These are phyloP conservation scores for Backusella parvicylindrica DNA, from an alignment of 192 early-diverging fungal genomes.

Conservation along the genomic window DNA sequence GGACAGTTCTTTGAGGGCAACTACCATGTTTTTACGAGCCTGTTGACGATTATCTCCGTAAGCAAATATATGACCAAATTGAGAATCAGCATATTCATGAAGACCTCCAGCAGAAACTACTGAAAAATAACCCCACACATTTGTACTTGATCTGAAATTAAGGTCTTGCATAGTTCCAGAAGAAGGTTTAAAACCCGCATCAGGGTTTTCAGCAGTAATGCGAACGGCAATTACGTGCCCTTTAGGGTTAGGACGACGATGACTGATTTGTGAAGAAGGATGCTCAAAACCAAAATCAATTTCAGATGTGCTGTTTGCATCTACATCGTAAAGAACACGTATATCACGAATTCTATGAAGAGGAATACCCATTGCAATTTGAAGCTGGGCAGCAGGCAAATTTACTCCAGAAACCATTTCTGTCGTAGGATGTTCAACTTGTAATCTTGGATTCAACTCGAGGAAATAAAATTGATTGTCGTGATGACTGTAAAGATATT, in stretches of 20 bases:
- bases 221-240: constrained; percentile 98
- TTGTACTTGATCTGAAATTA: constrained; percentile 91
- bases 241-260: constrained; percentile 89
- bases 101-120: constrained; percentile 91
- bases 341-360: constrained; percentile 93
- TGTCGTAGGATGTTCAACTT: constrained; percentile 98
- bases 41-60: constrained; percentile 93
- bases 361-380: constrained; percentile 97
- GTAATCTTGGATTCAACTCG: constrained; percentile 95
- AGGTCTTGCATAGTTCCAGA: constrained; percentile 94
- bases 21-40: constrained; percentile 91
- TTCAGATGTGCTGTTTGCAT: constrained; percentile 74
- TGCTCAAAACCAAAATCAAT: constrained; percentile 92
- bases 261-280: constrained; percentile 71
- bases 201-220: constrained; percentile 98
- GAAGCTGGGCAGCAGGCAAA: constrained; percentile 94
- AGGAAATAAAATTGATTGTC: constrained; percentile 90
- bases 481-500: constrained; percentile 87
- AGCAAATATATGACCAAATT: constrained; percentile 98
- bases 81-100: constrained; percentile 98
- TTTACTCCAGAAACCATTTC: constrained; percentile 99
- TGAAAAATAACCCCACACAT: constrained; percentile 99
- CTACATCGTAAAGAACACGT: constrained; percentile 87
- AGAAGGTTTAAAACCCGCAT: constrained; percentile 98
- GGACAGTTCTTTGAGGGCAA: constrained; percentile 96